Evolutionary conservation across 805 yeast species (phyloP), one percentile per base, ranked within the genome.

Genomic region (Starmerella cellae): DNA sequence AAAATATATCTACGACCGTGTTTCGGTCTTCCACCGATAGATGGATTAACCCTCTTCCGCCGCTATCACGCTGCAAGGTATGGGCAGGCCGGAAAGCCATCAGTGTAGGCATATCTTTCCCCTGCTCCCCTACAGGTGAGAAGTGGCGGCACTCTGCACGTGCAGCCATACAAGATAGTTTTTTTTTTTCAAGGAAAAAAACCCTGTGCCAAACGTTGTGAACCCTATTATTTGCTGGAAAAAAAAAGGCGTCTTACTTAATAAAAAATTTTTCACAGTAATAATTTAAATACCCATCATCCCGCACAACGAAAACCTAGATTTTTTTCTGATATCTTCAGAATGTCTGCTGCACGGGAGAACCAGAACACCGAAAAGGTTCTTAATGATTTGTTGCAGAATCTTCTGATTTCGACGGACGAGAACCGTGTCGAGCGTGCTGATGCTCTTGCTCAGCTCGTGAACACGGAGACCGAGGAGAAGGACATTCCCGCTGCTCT

Each of bases 391-490:
- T 81, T 91, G 64, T 83, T 91, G 72, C 73, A 79, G 69, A 84
- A 84, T 74, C 76, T 91, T 62, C 68, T 88, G 63, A 83, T 91
- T 65, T 94, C 97, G 60, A 62, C 81, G 56, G 58, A 58, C 35
- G 95, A 84, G 60, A 79, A 77, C 63, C 77, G 87, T 66, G 77
- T 75, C 50, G 77, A 74, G 62, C 87, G 93, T 64, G 91, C 95
- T 61, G 65, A 80, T 59, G 83, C 82, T 64, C 82, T 91, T 59
- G 76, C 97, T 54, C 74, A 91, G 50, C 87, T 91, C 74, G 75
- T 91, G 68, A 88, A 88, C 70, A 93, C 95, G 56, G 82, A 88
- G 62, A 85, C 87, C 69, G 87, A 88, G 65, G 98, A 91, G 73
- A 97, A 91, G 69, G 97, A 88, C 70, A 91, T 85, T 55, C 97